Evolutionary conservation across 1,284 basidiomycete species (phyloP).

Genomic region (Apiotrichum veenhuisii): DNA sequence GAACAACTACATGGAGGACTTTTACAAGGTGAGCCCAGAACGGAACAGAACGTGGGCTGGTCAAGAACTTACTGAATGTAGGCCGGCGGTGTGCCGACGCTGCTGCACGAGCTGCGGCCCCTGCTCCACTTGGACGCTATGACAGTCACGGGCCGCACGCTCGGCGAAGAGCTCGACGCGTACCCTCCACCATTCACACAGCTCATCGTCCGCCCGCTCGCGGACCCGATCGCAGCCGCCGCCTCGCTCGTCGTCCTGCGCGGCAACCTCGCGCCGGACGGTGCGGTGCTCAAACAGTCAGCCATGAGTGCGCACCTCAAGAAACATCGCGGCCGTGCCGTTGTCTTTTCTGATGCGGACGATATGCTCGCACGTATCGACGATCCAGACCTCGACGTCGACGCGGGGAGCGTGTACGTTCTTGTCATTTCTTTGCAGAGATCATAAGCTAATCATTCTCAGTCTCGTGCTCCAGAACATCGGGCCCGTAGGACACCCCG

Average conservation of each 20-base stretch:
- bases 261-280: constrained; percentile 45
- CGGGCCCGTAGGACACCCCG: constrained; percentile 43
- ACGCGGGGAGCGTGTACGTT: constrained; percentile 27
- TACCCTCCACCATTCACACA: constrained; percentile 29
- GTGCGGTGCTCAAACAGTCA: constrained; percentile 41
- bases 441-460: neutral
- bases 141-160: constrained; percentile 45
- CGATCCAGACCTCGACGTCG: constrained; percentile 32
- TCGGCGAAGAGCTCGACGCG: constrained; percentile 39
- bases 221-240: constrained; percentile 31
- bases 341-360: constrained; percentile 35
- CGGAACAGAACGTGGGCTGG: neutral
- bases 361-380: constrained; percentile 43
- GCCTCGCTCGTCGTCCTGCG: constrained; percentile 37
- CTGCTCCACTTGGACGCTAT: constrained; percentile 38
- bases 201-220: constrained; percentile 35
- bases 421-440: too few relatives aligned
- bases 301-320: constrained; percentile 33
- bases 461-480: constrained; percentile 43
- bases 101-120: constrained; percentile 28
- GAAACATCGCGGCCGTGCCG: constrained; percentile 31
- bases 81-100: constrained; percentile 50
- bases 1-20: constrained; percentile 51
- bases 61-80: constrained; percentile 14
- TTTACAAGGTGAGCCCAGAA: constrained; percentile 35